Percentiles rank a stretch among this genome's conserved stretches.
These are phyloP conservation scores for Neolentinus lepideus DNA, from an alignment of 1,284 basidiomycete species.

Conservation along the genomic window DNA sequence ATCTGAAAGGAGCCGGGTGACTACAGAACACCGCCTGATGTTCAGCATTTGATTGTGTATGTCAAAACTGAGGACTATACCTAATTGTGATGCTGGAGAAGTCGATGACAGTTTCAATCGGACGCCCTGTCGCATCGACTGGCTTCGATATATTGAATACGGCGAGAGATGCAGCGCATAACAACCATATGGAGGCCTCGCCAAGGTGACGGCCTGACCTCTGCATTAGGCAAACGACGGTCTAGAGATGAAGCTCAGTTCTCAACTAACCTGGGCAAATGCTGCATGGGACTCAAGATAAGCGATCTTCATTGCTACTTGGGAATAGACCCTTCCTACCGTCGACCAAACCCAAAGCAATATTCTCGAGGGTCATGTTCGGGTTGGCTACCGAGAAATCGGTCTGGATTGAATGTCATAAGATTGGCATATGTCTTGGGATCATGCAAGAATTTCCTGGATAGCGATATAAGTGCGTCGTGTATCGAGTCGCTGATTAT, in stretches of 20 bases:
- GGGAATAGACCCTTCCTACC: not conserved
- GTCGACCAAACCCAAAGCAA: not conserved
- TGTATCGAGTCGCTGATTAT: not conserved
- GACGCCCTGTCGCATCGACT: conserved; percentile 26
- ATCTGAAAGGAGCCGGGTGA: not conserved
- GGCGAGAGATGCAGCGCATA: conserved; percentile 1
- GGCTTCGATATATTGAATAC: conserved; percentile 2
- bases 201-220: not conserved
- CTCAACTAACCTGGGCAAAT: not conserved
- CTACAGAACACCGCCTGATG: not conserved
- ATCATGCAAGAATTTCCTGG: conserved; percentile 12
- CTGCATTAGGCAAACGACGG: not conserved
- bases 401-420: conserved; percentile 12
- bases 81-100: not conserved
- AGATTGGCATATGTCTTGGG: conserved; percentile 11
- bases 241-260: not conserved
- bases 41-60: no score
- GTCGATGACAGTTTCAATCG: conserved; percentile 30
- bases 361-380: conserved; percentile 2
- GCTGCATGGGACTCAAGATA: not conserved
- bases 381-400: conserved; percentile 11
- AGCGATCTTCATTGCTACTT: not conserved
- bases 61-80: not conserved
- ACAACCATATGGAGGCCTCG: not conserved
- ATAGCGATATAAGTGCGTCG: not conserved